Base-by-base conservation (phyloP, 208 protist genomes). In the Endotrypanum monterogeii region DNA sequence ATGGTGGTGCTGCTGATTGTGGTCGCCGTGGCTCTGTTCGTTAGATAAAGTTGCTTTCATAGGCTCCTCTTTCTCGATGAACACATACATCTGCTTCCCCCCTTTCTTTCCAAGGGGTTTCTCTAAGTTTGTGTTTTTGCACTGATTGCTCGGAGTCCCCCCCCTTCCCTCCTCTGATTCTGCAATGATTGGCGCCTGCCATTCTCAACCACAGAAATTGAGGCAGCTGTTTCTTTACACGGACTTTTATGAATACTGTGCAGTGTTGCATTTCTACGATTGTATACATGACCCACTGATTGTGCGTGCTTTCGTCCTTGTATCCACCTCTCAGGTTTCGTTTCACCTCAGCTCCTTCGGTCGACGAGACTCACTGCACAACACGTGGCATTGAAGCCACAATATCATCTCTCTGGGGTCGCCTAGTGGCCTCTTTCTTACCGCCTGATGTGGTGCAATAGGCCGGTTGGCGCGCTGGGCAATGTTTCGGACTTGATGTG, bases 1-100 rank as follows among this genome's bases (percentile, higher is more conserved):
- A 73, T 94, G 56, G 46, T 94, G 28, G 32, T 92, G 18, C 66
- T 93, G 65, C 80, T 88, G 23, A 16, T 83, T n/a, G 68, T 92
- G 23, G 77, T 85, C 11, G 61, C 56, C 28, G 35, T 88, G 7
- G 67, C 79, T 16, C 73, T 85, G 12, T 30, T 80, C 32, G 66
- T 83, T 3, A 78, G 66, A 28, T 82, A 20, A 39, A 1, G 20
- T 28, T n/a, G 6, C 9, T 9, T 54, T 4, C 44, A 16, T 6
- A 23, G 8, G 23, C 44, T 20, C 12, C 1, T 44, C 28, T 16
- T 37, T 37, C 1, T 65, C 23, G 37, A 41, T 25, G 37, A 35
- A 25, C 23, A 9, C 37, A 8, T 20, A 23, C 37, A 14, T 30
- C 28, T 62, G 5, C 16, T 18, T 25, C 52, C 32, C 32, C 32